phyloP scores from a whole-genome alignment of 495 filamentous ascomycete genomes.

The Echria macrotheca region DNA sequence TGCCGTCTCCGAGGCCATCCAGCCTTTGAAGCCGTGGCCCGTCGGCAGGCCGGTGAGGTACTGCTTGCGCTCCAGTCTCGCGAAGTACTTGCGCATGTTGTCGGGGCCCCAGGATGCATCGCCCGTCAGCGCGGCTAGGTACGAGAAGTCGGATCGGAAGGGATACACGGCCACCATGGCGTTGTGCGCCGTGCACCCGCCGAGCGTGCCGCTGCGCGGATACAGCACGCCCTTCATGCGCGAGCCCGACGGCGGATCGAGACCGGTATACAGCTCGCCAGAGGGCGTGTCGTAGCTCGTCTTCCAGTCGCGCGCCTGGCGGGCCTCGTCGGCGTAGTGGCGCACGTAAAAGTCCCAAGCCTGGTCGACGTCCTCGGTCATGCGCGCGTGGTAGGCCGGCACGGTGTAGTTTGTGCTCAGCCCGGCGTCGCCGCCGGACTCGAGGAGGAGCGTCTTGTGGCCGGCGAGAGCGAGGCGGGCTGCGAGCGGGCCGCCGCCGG shows the following conservation, averaged over 20 bases:
- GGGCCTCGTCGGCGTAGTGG: slow-evolving; percentile 36
- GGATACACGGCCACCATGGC: slow-evolving; percentile 41
- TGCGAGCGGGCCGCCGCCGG: slow-evolving; percentile 57
- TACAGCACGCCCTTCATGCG: slow-evolving; percentile 43
- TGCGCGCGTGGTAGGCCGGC: slow-evolving; percentile 17
- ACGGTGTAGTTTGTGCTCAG: slow-evolving; percentile 23
- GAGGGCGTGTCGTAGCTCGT: slow-evolving; percentile 32
- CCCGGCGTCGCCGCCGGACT: slow-evolving; percentile 54
- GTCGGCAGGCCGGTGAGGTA: slow-evolving; percentile 38
- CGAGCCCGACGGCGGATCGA: slow-evolving; percentile 37
- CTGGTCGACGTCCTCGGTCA: slow-evolving; percentile 28
- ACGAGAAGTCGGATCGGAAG: slow-evolving; percentile 37
- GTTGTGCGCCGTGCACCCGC: slow-evolving; percentile 48
- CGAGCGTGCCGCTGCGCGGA: slow-evolving; percentile 42
- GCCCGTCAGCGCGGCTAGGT: slow-evolving; percentile 43
- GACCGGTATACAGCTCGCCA: slow-evolving; percentile 32
- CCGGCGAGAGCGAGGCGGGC: slow-evolving; percentile 56
- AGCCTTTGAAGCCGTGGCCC: slow-evolving; percentile 57
- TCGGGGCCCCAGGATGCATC: slow-evolving; percentile 41
- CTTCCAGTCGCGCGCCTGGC: slow-evolving; percentile 36
- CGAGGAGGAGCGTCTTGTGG: slow-evolving; percentile 53
- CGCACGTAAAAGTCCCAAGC: slow-evolving; percentile 44
- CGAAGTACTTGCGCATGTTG: slow-evolving; percentile 48
- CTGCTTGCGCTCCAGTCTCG: slow-evolving; percentile 47
- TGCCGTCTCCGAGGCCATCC: slow-evolving; percentile 46